phyloP scores from a whole-genome alignment of 371 early-diverging fungal species.

The Dichotomocladium elegans region DNA sequence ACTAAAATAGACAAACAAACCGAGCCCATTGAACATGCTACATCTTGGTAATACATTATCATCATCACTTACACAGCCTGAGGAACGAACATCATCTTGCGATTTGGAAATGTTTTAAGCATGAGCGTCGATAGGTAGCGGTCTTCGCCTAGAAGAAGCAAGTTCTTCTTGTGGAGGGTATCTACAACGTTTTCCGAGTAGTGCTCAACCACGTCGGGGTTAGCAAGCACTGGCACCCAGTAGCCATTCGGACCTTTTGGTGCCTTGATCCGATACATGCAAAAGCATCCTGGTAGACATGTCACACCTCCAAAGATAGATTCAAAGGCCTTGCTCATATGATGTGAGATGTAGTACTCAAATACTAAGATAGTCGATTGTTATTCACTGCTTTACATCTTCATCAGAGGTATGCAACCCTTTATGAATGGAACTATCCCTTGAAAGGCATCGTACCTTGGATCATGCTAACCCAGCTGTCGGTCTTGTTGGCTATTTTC shows the following conservation, averaged over 20 bases:
- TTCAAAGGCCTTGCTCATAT: slow-evolving; percentile 91
- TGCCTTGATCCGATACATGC: slow-evolving; percentile 91
- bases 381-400: too few species aligned
- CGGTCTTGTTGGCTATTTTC: slow-evolving; percentile 81
- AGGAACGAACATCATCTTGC: slow-evolving; percentile 97
- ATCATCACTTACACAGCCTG: slow-evolving; percentile 54
- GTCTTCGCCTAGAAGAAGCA: slow-evolving; percentile 97
- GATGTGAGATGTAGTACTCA: slow-evolving; percentile 95
- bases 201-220: slow-evolving; percentile 91
- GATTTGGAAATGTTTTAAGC: slow-evolving; percentile 94
- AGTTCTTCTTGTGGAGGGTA: slow-evolving; percentile 98
- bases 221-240: slow-evolving; percentile 87
- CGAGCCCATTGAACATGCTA: neutral
- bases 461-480: slow-evolving; percentile 88
- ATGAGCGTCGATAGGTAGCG: slow-evolving; percentile 98
- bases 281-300: slow-evolving; percentile 96
- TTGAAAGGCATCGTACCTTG: slow-evolving; percentile 64
- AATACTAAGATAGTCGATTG: slow-evolving; percentile 50
- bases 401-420: too few species aligned
- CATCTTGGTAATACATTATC: too few species aligned
- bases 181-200: slow-evolving; percentile 97
- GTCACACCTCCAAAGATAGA: slow-evolving; percentile 95
- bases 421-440: neutral
- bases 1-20: neutral
- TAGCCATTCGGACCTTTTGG: slow-evolving; percentile 73